Percentiles rank a stretch among this genome's conserved stretches.
phyloP scores from a whole-genome alignment of 148 eudicot genomes.

The Pharnaceum exiguum region DNA sequence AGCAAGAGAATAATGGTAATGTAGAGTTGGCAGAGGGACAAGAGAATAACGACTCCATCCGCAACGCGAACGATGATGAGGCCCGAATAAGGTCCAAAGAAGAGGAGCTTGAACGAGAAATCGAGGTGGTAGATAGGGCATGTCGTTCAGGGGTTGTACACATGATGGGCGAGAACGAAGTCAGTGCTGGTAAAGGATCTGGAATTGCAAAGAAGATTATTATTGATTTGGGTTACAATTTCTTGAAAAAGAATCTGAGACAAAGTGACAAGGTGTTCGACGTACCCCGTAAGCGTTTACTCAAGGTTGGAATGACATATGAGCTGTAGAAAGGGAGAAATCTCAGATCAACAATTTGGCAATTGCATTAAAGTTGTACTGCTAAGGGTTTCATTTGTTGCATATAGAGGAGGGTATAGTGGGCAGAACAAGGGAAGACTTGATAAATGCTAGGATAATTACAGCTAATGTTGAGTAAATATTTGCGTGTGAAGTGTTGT shows the following conservation, averaged over 20 bases:
- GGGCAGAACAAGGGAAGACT: too few relatives aligned
- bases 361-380: too few relatives aligned
- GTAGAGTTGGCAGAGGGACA: neutral
- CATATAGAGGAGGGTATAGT: too few relatives aligned
- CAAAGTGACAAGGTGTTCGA: slow-evolving; percentile 47
- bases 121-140: slow-evolving; percentile 37
- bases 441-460: too few relatives aligned
- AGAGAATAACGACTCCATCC: neutral
- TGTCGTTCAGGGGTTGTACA: slow-evolving; percentile 48
- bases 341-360: too few relatives aligned
- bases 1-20: neutral
- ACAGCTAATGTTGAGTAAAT: too few relatives aligned
- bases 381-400: too few relatives aligned
- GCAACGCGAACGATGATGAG: slow-evolving; percentile 7
- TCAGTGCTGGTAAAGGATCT: slow-evolving; percentile 37
- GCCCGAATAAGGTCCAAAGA: slow-evolving; percentile 2
- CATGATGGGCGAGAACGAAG: slow-evolving; percentile 55
- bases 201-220: slow-evolving; percentile 36
- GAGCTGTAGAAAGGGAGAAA: slow-evolving; percentile 34
- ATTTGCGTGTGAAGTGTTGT: too few relatives aligned
- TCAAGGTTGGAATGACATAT: slow-evolving; percentile 67
- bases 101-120: slow-evolving; percentile 23
- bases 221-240: slow-evolving; percentile 46
- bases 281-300: slow-evolving; percentile 45
- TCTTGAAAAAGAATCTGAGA: slow-evolving; percentile 50